phyloP scores from a whole-genome alignment of 2,329 filamentous ascomycete genomes.

The Botrytis fragariae region DNA sequence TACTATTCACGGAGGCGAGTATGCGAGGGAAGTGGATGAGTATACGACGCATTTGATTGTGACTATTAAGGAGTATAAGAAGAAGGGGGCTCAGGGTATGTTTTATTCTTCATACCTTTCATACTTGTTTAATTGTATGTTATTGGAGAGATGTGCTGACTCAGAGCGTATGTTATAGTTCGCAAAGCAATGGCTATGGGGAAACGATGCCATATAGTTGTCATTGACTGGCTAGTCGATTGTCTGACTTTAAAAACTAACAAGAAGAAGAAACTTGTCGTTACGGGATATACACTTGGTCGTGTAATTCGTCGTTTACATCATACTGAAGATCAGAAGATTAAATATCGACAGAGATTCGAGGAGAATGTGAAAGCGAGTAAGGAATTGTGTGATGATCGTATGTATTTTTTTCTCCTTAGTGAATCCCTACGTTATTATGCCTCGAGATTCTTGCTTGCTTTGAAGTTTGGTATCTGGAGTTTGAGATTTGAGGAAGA shows the following conservation, averaged over 20 bases:
- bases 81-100: constrained; percentile 30
- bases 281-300: constrained; percentile 30
- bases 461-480: neutral
- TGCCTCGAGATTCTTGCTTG: neutral
- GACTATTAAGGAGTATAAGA: constrained; percentile 58
- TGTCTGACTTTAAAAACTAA: constrained; percentile 36
- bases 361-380: constrained; percentile 38
- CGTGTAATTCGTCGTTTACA: constrained; percentile 27
- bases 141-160: neutral
- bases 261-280: constrained; percentile 32
- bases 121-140: too few relatives aligned
- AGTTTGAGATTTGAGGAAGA: constrained; percentile 10
- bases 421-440: neutral
- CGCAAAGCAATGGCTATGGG: constrained; percentile 40
- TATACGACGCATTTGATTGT: constrained; percentile 72
- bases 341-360: constrained; percentile 39
- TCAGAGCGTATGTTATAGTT: constrained; percentile 37
- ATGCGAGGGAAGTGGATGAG: constrained; percentile 49
- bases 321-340: constrained; percentile 42
- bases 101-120: neutral
- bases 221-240: constrained; percentile 48
- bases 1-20: constrained; percentile 57
- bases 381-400: constrained; percentile 48
- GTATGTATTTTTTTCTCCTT: constrained; percentile 41
- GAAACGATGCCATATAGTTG: constrained; percentile 44